Conservation (phyloP, 495 filamentous ascomycete genomes). For the Halenospora varia region DNA sequence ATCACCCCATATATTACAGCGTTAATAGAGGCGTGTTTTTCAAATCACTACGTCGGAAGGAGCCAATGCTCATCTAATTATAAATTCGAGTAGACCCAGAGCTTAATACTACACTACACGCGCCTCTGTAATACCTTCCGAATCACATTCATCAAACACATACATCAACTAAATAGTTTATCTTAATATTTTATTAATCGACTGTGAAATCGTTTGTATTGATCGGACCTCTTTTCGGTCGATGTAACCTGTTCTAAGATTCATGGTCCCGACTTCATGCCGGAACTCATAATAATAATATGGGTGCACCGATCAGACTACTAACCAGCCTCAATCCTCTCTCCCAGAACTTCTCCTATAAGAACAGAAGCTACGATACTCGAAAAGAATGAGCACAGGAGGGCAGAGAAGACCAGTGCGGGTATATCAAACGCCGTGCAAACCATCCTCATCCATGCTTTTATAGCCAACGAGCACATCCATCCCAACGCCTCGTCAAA, state of each 20-base stretch:
- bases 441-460: slow-evolving; percentile 4
- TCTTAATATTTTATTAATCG: background rate
- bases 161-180: background rate
- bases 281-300: background rate
- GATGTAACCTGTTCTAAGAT: background rate
- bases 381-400: background rate
- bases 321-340: background rate
- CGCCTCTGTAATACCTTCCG: too few species aligned
- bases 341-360: background rate
- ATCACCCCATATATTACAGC: too few species aligned
- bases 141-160: too few species aligned
- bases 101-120: too few species aligned
- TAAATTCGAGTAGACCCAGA: too few species aligned
- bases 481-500: background rate
- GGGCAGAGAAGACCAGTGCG: slow-evolving; percentile 1
- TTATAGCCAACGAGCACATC: background rate
- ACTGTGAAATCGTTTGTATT: background rate
- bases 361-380: background rate
- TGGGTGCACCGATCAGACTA: background rate
- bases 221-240: background rate
- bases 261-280: background rate
- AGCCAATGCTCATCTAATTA: too few species aligned
- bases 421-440: slow-evolving; percentile 5
- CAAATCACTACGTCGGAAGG: too few species aligned
- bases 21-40: too few species aligned